phyloP scores from a whole-genome alignment of 148 eudicot genomes.

The Arbutus unedo region DNA sequence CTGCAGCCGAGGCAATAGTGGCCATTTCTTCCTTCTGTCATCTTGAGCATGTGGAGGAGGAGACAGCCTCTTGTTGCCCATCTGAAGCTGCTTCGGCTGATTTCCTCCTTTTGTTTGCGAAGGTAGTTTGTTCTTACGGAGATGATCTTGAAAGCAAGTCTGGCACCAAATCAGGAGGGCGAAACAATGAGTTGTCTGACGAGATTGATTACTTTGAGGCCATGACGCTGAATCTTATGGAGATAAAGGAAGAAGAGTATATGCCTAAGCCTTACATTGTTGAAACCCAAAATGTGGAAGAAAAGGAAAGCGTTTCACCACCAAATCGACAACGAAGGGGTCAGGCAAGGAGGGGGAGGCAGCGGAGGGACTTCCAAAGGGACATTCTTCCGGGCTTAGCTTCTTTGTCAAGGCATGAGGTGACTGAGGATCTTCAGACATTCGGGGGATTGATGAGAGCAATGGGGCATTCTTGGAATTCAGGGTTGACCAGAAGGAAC shows the following conservation, averaged over 20 bases:
- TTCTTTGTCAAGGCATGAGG: constrained; percentile 80
- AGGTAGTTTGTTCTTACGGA: constrained; percentile 37
- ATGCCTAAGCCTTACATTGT: constrained; percentile 59
- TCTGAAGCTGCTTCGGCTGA: constrained; percentile 38
- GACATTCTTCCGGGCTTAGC: constrained; percentile 88
- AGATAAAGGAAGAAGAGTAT: constrained; percentile 64
- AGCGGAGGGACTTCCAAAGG: constrained; percentile 77
- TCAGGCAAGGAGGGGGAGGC: constrained; percentile 73
- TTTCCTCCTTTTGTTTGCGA: constrained; percentile 54
- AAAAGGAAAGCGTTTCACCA: constrained; percentile 26
- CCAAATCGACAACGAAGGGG: constrained; percentile 49
- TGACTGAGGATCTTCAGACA: constrained; percentile 85
- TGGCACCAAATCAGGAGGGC: constrained; percentile 2
- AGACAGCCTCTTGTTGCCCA: background rate
- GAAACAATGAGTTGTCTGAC: constrained; percentile 5
- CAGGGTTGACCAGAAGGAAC: constrained; percentile 54
- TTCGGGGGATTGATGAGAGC: constrained; percentile 90
- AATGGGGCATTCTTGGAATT: constrained; percentile 70
- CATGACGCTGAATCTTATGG: constrained; percentile 58
- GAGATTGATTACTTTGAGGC: constrained; percentile 70
- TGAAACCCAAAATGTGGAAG: constrained; percentile 36
- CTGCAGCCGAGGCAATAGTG: constrained; percentile 69
- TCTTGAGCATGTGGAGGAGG: constrained; percentile 14
- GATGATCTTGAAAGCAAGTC: constrained; percentile 22
- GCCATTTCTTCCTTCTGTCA: constrained; percentile 48